Evolutionary conservation across 345 rosid genomes (phyloP), one percentile per base, ranked within the genome.

Genomic region (Melaleuca alternifolia): DNA sequence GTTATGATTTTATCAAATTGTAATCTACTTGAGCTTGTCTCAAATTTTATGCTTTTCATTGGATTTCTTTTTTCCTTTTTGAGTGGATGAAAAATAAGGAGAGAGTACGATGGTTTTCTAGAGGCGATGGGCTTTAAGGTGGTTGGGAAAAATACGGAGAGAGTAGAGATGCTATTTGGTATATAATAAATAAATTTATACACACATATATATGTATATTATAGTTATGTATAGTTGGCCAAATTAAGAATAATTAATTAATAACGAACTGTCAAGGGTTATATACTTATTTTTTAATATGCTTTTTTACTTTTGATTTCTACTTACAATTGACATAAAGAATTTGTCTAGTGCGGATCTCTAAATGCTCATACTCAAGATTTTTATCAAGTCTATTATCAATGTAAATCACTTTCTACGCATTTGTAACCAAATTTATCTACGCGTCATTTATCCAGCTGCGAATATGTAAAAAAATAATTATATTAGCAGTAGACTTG

Each of bases 361-460:
- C 30, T 0, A 0, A 57, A 57, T 26, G 11, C 3, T 10, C n/a
- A 26, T 59, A 0, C 3, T 26, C 24, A 57, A 57, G 30, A 26
- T 26, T 57, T n/a, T 57, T 26, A 54, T 57, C 30, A 26, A 57
- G 30, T 57, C 0, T 57, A 57, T 3, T 26, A 12, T 2, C 62
- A 2, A 57, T 26, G 30, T 57, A 57, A 57, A 11, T 11, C 7
- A 57, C 62, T 57, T 26, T 57, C 62, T 57, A 57, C 1, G 5
- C 0, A 57, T 57, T 57, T 26, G 16, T 11, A 11, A 26, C 30
- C 30, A 1, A 26, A 0, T 57, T 26, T 26, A 11, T 57, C 65
- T 11, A 57, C 65, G 26, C 26, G 4, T 26, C 0, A 0, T 15
- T 6, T 15, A 57, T 26, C 4, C 65, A 26, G 0, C 33, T 0